A percentile compares a stretch with the other conserved stretches of the same genome.
Evolutionary conservation across 805 yeast species (phyloP).

Genomic region (Ogataea pignaliae): DNA sequence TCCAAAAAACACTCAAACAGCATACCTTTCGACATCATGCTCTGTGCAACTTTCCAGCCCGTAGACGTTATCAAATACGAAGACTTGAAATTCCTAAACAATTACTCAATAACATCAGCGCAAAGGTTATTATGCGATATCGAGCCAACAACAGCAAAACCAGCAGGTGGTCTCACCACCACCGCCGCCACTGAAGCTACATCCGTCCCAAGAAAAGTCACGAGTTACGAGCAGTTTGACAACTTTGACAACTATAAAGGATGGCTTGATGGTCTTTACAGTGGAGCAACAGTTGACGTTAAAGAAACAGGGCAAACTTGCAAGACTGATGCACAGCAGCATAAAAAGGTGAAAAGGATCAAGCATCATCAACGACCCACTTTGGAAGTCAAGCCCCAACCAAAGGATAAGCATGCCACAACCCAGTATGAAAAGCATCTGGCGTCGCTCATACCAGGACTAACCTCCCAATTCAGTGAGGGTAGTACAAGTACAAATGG

Average conservation of each 20-base stretch:
- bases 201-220: conserved; percentile 1
- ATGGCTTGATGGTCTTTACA: conserved; percentile 21
- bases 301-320: too few species aligned
- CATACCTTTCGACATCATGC: conserved; percentile 12
- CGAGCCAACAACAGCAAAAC: background rate
- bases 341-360: too few species aligned
- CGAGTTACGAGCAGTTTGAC: conserved; percentile 12
- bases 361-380: too few species aligned
- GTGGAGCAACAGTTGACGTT: conserved; percentile 1
- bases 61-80: conserved; percentile 21
- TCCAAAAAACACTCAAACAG: conserved; percentile 5
- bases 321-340: too few species aligned
- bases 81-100: conserved; percentile 17
- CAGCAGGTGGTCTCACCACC: background rate
- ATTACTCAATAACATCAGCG: conserved; percentile 8
- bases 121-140: conserved; percentile 14
- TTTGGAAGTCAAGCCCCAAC: too few species aligned
- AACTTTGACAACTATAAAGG: conserved; percentile 20
- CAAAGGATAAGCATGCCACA: too few species aligned
- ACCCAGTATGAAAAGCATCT: too few species aligned
- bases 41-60: conserved; percentile 26
- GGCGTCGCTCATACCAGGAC: too few species aligned
- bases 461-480: too few species aligned
- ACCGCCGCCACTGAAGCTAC: background rate
- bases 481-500: too few species aligned